A percentile compares a stretch with the other conserved stretches of the same genome.
Evolutionary conservation across 495 filamentous ascomycete species (phyloP).

Genomic region (Lentithecium fluviatile): DNA sequence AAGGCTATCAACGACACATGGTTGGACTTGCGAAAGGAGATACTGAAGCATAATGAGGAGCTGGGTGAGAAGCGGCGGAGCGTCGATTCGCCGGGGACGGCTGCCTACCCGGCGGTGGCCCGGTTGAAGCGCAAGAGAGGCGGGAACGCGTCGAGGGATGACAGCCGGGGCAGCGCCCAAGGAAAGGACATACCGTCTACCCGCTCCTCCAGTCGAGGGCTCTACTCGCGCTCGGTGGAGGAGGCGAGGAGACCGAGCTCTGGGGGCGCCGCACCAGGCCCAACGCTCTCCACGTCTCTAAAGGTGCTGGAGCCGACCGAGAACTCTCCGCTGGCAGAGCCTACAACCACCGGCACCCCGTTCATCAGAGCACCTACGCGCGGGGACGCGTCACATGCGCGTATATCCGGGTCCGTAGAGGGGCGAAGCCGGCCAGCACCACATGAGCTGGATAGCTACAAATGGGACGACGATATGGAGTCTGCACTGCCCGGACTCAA

Average conservation of each 20-base stretch:
- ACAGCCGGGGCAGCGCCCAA: background rate
- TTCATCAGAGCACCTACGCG: slow-evolving; percentile 47
- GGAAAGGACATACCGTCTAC: slow-evolving; percentile 27
- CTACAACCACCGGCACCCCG: slow-evolving; percentile 43
- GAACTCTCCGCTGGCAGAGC: slow-evolving; percentile 4
- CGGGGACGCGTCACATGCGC: slow-evolving; percentile 25
- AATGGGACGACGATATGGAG: slow-evolving; percentile 43
- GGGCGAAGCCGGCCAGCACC: slow-evolving; percentile 22
- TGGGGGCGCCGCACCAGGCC: background rate
- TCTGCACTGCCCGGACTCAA: slow-evolving; percentile 14
- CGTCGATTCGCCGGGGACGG: slow-evolving; percentile 14
- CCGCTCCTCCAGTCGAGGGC: background rate
- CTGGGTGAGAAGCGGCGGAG: slow-evolving; percentile 32
- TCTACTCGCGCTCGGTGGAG: slow-evolving; percentile 23
- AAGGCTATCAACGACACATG: slow-evolving; percentile 44
- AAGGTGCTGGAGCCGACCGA: slow-evolving; percentile 23
- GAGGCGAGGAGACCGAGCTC: background rate
- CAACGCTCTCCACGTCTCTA: slow-evolving; percentile 21
- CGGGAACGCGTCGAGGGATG: slow-evolving; percentile 23
- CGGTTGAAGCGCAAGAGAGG: slow-evolving; percentile 29
- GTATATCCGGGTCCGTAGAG: slow-evolving; percentile 15
- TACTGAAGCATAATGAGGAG: slow-evolving; percentile 41
- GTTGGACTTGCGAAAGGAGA: slow-evolving; percentile 42
- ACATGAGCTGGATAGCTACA: slow-evolving; percentile 42
- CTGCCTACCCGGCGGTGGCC: slow-evolving; percentile 16